Base-by-base conservation (phyloP, 306 rosid species). In the Pterocarpus santalinus region DNA sequence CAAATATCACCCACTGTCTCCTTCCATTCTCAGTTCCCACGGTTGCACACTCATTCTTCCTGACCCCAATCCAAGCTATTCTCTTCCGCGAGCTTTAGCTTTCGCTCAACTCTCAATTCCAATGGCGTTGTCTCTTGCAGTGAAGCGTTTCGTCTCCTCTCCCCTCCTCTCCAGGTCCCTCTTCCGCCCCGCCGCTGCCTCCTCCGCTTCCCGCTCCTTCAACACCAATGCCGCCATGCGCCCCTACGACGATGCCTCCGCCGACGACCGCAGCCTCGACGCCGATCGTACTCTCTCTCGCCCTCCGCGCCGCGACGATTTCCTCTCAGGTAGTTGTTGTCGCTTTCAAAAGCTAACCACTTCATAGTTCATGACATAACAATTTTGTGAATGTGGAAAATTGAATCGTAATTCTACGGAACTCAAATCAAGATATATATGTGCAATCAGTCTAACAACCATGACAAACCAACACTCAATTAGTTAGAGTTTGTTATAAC, bases 171-270 rank as follows among this genome's bases (percentile, higher is more conserved):
- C 86, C n/a, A 66, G 17, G 5, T 78, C 83, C 17, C 53, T 66
- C 2, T 7, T 85, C 3, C 79, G 80, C 47, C 73, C 81, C 8
- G 49, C 52, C 5, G 51, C 11, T 17, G 33, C 83, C 2, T 58
- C 82, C 2, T 49, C 80, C 3, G 80, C 81, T 33, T 85, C 84
- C 69, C 86, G 84, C 70, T 70, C 67, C 46, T 82, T 84, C 82
- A 90, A 82, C 88, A 88, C 90, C 85, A 78, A 88, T 56, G 89
- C 86, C 44, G 89, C 87, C 47, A 34, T 76, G 64, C 64, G 70
- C 82, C 70, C 53, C 3, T 66, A 73, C 67, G 77, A 76, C 47
- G 75, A 84, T 15, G 30, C 49, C 32, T 77, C 17, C 28, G 65
- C 32, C 55, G 78, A 17, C 17, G 83, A 82, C 2, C 53, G 73